Evolutionary conservation across 1,284 basidiomycete species (phyloP).

Genomic region (Somion occarium): DNA sequence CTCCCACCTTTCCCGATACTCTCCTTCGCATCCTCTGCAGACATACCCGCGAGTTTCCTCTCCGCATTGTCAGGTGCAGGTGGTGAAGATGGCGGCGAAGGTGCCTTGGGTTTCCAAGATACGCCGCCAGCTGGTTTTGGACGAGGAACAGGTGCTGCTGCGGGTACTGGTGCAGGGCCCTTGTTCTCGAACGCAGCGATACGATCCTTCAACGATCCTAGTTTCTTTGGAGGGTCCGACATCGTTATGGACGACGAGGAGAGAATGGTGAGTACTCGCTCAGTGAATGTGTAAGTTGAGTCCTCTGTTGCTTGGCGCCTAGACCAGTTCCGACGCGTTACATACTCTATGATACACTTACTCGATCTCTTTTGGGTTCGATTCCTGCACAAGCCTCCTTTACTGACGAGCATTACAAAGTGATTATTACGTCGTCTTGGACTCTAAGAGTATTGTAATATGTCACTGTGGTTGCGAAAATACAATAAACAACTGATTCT

Average conservation of each 20-base stretch:
- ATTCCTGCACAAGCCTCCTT: no score
- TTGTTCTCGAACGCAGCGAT: conserved; percentile 77
- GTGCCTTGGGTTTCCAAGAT: conserved; percentile 59
- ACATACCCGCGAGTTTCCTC: conserved; percentile 46
- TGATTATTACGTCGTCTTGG: no score
- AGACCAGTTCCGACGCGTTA: neutral
- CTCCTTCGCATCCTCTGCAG: conserved; percentile 78
- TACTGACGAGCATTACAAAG: no score
- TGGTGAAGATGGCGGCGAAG: conserved; percentile 50
- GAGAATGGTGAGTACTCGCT: neutral
- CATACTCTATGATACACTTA: no score
- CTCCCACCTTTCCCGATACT: conserved; percentile 71
- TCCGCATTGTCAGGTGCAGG: conserved; percentile 18
- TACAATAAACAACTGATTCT: no score
- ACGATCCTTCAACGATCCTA: conserved; percentile 74
- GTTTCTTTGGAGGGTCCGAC: conserved; percentile 54
- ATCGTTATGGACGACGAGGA: conserved; percentile 22
- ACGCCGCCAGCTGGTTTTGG: conserved; percentile 68
- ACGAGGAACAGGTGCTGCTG: conserved; percentile 50
- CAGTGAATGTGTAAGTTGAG: neutral
- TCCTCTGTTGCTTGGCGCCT: neutral
- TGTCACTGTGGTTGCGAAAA: no score
- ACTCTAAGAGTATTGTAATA: no score
- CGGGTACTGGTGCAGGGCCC: conserved; percentile 38
- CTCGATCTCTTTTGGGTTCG: no score